Evolutionary conservation across 2,329 filamentous ascomycete species (phyloP).

Genomic region (Beauveria bassiana): DNA sequence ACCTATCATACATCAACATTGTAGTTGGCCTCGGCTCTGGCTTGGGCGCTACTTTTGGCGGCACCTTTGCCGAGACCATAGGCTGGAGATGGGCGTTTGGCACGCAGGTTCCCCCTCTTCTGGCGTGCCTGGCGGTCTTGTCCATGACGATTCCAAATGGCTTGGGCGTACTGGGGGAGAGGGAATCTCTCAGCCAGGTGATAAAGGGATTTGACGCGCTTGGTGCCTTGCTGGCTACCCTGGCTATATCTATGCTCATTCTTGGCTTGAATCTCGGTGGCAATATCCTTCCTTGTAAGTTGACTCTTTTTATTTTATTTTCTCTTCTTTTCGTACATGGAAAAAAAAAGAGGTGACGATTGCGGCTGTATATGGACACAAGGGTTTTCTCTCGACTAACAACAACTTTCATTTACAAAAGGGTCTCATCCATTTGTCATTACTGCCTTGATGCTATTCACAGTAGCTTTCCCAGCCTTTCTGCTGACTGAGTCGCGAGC

Average conservation of each 20-base stretch:
- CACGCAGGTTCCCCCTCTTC: conserved; percentile 47
- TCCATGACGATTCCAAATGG: conserved; percentile 40
- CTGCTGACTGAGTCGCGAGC: conserved; percentile 44
- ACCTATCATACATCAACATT: conserved; percentile 64
- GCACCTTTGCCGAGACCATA: conserved; percentile 59
- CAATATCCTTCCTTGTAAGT: conserved; percentile 51
- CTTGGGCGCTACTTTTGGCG: conserved; percentile 61
- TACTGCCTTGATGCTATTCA: conserved; percentile 40
- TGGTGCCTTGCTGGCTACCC: conserved; percentile 46
- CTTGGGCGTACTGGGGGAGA: conserved; percentile 40
- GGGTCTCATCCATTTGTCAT: conserved; percentile 52
- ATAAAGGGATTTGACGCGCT: conserved; percentile 49
- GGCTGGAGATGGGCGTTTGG: conserved; percentile 71
- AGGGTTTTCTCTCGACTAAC: conserved; percentile 1
- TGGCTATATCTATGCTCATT: conserved; percentile 48
- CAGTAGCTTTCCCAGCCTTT: conserved; percentile 41
- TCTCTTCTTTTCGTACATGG: neutral
- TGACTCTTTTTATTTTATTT: too few relatives aligned
- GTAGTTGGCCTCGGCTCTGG: conserved; percentile 50
- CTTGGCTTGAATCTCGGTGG: conserved; percentile 54
- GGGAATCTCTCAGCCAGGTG: conserved; percentile 37
- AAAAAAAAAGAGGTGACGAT: neutral
- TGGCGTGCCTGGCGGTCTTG: conserved; percentile 38
- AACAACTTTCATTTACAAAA: conserved; percentile 18
- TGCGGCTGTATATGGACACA: neutral